Percentiles rank a stretch among this genome's conserved stretches.
Conservation (phyloP, 2,329 filamentous ascomycete genomes). For the Colletotrichum truncatum region DNA sequence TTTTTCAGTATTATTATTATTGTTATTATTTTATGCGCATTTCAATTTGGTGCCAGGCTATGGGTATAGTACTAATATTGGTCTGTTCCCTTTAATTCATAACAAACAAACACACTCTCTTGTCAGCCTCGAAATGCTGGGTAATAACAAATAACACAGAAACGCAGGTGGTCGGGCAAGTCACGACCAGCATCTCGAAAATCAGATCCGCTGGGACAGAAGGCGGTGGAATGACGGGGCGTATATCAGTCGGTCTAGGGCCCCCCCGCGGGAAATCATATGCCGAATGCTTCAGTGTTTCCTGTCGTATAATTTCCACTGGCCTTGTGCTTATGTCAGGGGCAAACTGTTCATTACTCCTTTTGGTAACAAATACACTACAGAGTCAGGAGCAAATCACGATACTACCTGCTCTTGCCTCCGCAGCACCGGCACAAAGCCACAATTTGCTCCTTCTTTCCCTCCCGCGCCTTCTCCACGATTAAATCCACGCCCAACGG, state of each 20-base stretch:
- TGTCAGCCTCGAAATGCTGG: neutral
- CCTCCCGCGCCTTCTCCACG: neutral
- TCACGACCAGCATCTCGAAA: neutral
- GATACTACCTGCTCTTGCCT: neutral
- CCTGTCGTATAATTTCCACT: neutral
- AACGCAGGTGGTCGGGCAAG: neutral
- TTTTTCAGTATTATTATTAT: neutral
- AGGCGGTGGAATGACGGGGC: neutral
- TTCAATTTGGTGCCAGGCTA: neutral
- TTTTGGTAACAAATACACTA: too few species aligned
- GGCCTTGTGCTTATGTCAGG: neutral
- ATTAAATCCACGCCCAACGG: conserved; percentile 6
- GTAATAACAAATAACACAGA: conserved; percentile 11
- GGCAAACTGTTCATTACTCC: neutral
- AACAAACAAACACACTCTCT: conserved; percentile 9
- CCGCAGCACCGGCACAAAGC: neutral
- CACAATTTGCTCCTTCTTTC: neutral
- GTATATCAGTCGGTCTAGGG: neutral
- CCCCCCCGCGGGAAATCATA: neutral
- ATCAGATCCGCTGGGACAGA: neutral
- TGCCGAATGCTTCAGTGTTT: neutral
- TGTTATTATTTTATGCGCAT: neutral
- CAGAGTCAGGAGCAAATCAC: too few species aligned
- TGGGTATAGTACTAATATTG: too few species aligned
- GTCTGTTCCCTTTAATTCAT: neutral